Evolutionary conservation across 129 eudicot species (phyloP).

Genomic region (Arctium minus): DNA sequence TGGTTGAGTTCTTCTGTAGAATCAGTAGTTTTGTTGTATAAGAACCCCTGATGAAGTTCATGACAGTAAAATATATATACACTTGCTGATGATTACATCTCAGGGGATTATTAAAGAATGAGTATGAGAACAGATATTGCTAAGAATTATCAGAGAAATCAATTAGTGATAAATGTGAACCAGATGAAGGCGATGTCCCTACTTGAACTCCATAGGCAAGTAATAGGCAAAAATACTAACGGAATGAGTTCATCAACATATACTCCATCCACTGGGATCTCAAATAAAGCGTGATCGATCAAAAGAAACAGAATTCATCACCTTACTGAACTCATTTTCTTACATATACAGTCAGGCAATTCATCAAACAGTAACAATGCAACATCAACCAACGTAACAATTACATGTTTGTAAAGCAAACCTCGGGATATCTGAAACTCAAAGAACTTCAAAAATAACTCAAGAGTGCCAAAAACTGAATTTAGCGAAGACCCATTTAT

Average conservation of each 20-base stretch:
- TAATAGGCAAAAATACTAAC: conserved; percentile 20
- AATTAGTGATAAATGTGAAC: conserved; percentile 32
- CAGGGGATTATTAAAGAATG: conserved; percentile 31
- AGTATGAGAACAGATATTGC: conserved; percentile 7
- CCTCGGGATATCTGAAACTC: conserved; percentile 5
- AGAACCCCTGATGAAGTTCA: conserved; percentile 47
- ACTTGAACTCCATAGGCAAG: conserved; percentile 44
- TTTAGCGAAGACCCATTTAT: conserved; percentile 71
- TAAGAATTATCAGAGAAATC: conserved; percentile 42
- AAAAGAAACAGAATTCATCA: conserved; percentile 38
- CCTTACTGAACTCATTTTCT: conserved; percentile 15
- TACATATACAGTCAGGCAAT: conserved; percentile 26
- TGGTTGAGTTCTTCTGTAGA: conserved; percentile 6
- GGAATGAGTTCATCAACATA: conserved; percentile 27
- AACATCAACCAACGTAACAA: conserved; percentile 16
- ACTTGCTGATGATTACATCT: conserved; percentile 38
- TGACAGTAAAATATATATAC: conserved; percentile 28
- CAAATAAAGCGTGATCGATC: conserved; percentile 24
- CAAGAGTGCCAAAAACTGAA: neutral
- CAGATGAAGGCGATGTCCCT: conserved; percentile 22
- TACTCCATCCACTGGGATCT: conserved; percentile 38
- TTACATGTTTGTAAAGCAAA: conserved; percentile 38
- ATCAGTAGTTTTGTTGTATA: conserved; percentile 20
- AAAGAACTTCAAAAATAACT: neutral
- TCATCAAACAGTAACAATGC: conserved; percentile 29